phyloP scores from a whole-genome alignment of 2,329 filamentous ascomycete species.

The Aureobasidium mangrovei region DNA sequence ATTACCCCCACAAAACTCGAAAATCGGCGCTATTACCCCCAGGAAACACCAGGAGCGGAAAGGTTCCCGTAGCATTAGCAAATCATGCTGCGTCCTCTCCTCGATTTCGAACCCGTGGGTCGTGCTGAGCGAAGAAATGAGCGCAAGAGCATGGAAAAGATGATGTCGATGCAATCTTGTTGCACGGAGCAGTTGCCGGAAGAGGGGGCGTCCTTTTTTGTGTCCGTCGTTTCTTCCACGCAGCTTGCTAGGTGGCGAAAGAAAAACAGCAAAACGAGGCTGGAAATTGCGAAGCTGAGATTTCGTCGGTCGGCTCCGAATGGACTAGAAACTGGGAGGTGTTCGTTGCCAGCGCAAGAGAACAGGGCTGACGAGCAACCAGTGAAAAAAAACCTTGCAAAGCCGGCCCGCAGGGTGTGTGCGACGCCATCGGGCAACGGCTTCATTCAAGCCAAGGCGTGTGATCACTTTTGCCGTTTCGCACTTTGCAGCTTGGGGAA shows the following conservation, averaged over 20 bases:
- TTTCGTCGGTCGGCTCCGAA: conserved; percentile 7
- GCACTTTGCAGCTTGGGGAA: background rate
- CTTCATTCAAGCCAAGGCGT: conserved; percentile 6
- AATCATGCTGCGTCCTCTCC: background rate
- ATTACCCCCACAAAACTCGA: background rate
- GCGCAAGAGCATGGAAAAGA: too few species aligned
- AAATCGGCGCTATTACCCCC: conserved; percentile 24
- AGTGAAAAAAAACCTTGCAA: background rate
- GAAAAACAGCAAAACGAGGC: background rate
- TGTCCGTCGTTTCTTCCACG: background rate
- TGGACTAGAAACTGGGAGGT: background rate
- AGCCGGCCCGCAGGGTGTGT: background rate
- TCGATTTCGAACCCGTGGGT: background rate
- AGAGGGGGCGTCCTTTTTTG: too few species aligned
- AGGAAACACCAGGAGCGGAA: conserved; percentile 20
- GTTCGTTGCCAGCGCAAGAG: background rate
- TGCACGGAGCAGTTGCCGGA: too few species aligned
- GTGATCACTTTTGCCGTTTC: conserved; percentile 6
- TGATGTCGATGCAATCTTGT: too few species aligned
- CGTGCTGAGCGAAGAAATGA: background rate
- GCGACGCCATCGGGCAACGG: conserved; percentile 6
- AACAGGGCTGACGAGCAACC: background rate
- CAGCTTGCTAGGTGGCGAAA: background rate
- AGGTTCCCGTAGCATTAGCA: background rate
- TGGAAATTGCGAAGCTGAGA: background rate